Conservation (phyloP, 306 rosid genomes). For the Inga oerstediana region DNA sequence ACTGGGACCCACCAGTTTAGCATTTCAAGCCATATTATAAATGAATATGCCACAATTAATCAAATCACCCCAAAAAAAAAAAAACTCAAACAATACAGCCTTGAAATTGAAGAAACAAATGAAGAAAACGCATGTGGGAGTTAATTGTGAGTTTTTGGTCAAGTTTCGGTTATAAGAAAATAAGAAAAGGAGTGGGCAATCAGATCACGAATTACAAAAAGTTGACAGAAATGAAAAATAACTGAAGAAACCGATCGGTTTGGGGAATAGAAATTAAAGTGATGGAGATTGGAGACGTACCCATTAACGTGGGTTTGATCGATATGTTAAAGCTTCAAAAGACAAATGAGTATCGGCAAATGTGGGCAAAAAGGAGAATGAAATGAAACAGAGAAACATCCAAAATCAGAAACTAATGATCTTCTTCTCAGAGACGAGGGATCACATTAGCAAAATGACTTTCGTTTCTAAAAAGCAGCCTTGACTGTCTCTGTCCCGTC, state of each 20-base stretch:
- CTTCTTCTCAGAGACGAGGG: conserved; percentile 3
- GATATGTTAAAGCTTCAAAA: conserved; percentile 27
- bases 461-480: conserved; percentile 36
- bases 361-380: conserved; percentile 26
- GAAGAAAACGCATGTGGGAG: conserved; percentile 40
- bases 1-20: conserved; percentile 27
- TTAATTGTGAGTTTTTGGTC: not conserved
- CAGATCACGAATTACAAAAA: conserved; percentile 15
- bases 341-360: not conserved
- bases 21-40: conserved; percentile 29
- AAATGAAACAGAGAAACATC: not conserved
- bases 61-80: conserved; percentile 29
- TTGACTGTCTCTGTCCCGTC: conserved; percentile 34
- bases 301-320: conserved; percentile 46
- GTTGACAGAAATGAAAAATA: conserved; percentile 33
- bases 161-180: conserved; percentile 35
- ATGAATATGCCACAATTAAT: conserved; percentile 35
- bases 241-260: conserved; percentile 35
- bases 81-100: conserved; percentile 24
- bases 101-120: conserved; percentile 13
- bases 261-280: conserved; percentile 12
- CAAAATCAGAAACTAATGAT: conserved; percentile 22
- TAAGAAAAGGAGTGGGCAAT: conserved; percentile 25
- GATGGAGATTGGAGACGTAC: conserved; percentile 39
- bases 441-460: conserved; percentile 15